Evolutionary conservation across 2,329 filamentous ascomycete genomes (phyloP).

Genomic region (Cordyceps javanica): DNA sequence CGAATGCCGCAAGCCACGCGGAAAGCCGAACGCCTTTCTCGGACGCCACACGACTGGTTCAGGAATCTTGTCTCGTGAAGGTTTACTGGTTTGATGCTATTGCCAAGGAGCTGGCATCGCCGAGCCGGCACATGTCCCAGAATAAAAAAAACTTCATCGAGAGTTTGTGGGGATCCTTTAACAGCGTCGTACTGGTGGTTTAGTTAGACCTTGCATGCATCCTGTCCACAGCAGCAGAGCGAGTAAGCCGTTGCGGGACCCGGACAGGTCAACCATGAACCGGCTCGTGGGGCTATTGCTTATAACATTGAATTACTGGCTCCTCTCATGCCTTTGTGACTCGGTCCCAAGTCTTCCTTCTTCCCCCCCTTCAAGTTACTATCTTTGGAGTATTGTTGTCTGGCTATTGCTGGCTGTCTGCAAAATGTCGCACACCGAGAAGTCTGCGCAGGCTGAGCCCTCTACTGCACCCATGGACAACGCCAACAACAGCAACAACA

Average conservation of each 20-base stretch:
- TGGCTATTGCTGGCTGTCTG: neutral
- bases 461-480: neutral
- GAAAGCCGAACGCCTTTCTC: constrained; percentile 5
- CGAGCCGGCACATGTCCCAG: neutral
- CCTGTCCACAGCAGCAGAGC: neutral
- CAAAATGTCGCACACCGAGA: neutral
- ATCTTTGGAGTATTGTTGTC: neutral
- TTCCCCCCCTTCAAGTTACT: neutral
- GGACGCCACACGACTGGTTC: neutral
- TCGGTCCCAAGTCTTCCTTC: neutral
- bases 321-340: neutral
- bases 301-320: neutral
- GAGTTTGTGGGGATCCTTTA: neutral
- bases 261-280: neutral
- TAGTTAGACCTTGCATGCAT: neutral
- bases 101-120: neutral
- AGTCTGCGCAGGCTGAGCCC: neutral
- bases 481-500: neutral
- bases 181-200: neutral
- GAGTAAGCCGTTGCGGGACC: neutral
- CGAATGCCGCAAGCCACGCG: constrained; percentile 10
- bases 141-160: no score
- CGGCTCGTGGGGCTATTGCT: neutral
- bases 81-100: neutral
- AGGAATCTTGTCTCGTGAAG: constrained; percentile 2